Evolutionary conservation across 2,329 filamentous ascomycete species (phyloP).

Genomic region (Tolypocladium cylindrosporum): DNA sequence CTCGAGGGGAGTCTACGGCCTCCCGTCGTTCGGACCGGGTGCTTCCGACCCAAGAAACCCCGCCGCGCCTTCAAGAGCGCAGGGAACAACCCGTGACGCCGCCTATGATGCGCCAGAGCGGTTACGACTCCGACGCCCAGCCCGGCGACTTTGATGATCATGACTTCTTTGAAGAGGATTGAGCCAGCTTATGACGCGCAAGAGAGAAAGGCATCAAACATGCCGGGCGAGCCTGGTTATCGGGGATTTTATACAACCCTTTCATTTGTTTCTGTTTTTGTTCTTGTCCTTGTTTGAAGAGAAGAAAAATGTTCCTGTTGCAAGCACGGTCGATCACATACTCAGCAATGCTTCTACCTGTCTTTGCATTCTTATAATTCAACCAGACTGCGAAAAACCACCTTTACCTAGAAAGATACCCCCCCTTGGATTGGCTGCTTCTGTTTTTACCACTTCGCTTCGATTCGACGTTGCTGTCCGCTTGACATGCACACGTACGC

Average conservation of each 20-base stretch:
- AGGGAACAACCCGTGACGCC: conserved; percentile 42
- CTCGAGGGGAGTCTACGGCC: conserved; percentile 18
- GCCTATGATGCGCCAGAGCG: conserved; percentile 48
- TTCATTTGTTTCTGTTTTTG: conserved; percentile 1
- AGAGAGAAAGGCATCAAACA: background rate
- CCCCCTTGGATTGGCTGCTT: conserved; percentile 21
- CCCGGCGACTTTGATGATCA: conserved; percentile 50
- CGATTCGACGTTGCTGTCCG: background rate
- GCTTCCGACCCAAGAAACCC: conserved; percentile 27
- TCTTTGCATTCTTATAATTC: background rate
- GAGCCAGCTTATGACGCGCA: conserved; percentile 3
- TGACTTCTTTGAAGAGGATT: conserved; percentile 46
- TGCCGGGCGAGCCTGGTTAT: background rate
- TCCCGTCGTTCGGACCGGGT: conserved; percentile 30
- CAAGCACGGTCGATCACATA: background rate
- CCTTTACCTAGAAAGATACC: conserved; percentile 28
- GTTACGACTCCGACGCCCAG: conserved; percentile 52
- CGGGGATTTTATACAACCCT: background rate
- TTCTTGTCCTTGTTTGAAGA: background rate
- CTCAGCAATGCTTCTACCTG: too few species aligned
- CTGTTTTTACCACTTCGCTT: conserved; percentile 6
- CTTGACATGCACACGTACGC: background rate
- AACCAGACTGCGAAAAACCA: conserved; percentile 18
- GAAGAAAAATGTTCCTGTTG: background rate
- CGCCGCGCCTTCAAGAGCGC: conserved; percentile 30